Base-by-base conservation (phyloP, 2,329 filamentous ascomycete species). In the Apiospora sp. region DNA sequence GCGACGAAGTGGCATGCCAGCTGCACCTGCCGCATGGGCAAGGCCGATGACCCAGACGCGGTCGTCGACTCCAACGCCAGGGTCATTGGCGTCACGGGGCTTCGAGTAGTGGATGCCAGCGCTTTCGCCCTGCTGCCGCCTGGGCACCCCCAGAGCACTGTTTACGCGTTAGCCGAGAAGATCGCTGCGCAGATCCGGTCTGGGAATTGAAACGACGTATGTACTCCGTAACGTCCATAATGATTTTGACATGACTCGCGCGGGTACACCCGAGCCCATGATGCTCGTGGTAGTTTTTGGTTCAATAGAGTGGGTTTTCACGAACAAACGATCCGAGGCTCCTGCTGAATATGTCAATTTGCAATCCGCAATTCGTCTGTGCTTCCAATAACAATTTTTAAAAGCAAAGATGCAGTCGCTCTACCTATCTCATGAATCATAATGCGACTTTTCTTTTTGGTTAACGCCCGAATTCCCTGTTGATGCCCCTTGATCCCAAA, bases 1-100 rank as follows among this genome's bases (percentile, higher is more conserved):
- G 1, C 7, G 22, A 10, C 19, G 19, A 34, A 61, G 54, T 77
- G 68, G 64, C 76, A 77, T 48, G 75, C 70, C 3, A 37, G 72
- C 8, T 72, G 71, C 51, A 77, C 76, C 1, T 76, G 75, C 34
- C 37, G 51, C 10, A 77, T 77, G 76, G 76, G 76, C 1, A 44
- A 24, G 24, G 22, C 7, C 3, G 70, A 58, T 8, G 74, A 77
- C n/a, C 30, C 48, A 0, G 73, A 54, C 27, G 76, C 76, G 22
- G 76, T 77, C 4, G 64, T 77, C 27, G 76, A 77, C 43, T 37
- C 68, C 13, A 13, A 71, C 19, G 72, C 69, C 30, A 68, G 70
- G n/a, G 76, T 77, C 10, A 70, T 64, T 46, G 75, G 75, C n/a
- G 76, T 77, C 8, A 22, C 37, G n/a, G 70, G 71, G 3, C 71